These are phyloP conservation scores for Rhizomucor miehei DNA, from an alignment of 371 early-diverging fungal species.

Conservation along the genomic window DNA sequence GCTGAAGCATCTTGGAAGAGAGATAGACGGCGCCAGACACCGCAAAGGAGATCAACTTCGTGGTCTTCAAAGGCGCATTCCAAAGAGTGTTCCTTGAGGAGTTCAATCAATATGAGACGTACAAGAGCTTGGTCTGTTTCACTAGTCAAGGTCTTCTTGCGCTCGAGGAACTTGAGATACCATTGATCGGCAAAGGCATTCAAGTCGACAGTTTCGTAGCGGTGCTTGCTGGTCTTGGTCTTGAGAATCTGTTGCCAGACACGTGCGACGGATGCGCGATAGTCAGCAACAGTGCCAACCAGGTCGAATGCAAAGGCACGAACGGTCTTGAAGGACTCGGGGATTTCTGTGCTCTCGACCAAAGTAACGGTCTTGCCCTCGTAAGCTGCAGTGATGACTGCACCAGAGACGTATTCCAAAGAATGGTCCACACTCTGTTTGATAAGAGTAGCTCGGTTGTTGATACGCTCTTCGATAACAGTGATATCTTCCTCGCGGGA, in stretches of 20 bases:
- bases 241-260: slow-evolving; percentile 21
- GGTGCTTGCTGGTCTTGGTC: slow-evolving; percentile 8
- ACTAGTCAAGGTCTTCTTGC: slow-evolving; percentile 15
- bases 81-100: slow-evolving; percentile 22
- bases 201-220: slow-evolving; percentile 17
- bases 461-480: slow-evolving; percentile 12
- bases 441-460: slow-evolving; percentile 19
- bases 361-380: slow-evolving; percentile 39
- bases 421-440: slow-evolving; percentile 19
- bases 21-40: slow-evolving; percentile 26
- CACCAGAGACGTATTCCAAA: slow-evolving; percentile 21
- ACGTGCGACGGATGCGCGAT: slow-evolving; percentile 19
- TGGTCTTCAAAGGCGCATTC: slow-evolving; percentile 17
- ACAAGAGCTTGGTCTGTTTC: slow-evolving; percentile 24
- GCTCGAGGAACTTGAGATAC: slow-evolving; percentile 25
- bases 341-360: slow-evolving; percentile 33
- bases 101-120: slow-evolving; percentile 16
- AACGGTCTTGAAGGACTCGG: slow-evolving; percentile 29
- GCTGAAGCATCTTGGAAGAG: slow-evolving; percentile 30
- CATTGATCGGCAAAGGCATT: slow-evolving; percentile 24
- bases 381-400: slow-evolving; percentile 29
- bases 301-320: slow-evolving; percentile 40
- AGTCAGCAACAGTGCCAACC: slow-evolving; percentile 32
- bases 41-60: slow-evolving; percentile 22
- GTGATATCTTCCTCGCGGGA: slow-evolving; percentile 3